Evolutionary conservation across 169 alveolate genomes (phyloP).

Genomic region (Plasmodium ovale): DNA sequence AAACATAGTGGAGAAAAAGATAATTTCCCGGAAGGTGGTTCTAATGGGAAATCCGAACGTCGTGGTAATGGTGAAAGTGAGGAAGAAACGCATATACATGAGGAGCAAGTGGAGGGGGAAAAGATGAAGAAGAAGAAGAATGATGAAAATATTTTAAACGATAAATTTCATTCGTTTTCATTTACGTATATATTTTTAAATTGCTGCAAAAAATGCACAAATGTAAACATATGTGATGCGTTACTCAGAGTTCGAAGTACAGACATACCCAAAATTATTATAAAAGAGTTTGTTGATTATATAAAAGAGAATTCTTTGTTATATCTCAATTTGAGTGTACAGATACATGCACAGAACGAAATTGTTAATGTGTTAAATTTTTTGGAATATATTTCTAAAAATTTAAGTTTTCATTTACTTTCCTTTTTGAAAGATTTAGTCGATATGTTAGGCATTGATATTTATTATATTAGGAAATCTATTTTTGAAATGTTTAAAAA

Average conservation of each 20-base stretch:
- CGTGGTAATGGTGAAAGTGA: neutral
- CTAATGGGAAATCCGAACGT: neutral
- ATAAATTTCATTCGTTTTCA: slow-evolving; percentile 40
- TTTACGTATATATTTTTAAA: slow-evolving; percentile 69
- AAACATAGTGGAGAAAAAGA: slow-evolving; percentile 1
- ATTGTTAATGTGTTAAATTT: slow-evolving; percentile 40
- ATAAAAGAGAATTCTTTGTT: slow-evolving; percentile 77
- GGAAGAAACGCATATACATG: neutral
- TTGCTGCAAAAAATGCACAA: slow-evolving; percentile 75
- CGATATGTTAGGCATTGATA: slow-evolving; percentile 71
- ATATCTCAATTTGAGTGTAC: slow-evolving; percentile 74
- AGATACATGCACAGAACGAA: slow-evolving; percentile 54
- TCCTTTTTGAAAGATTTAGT: slow-evolving; percentile 41
- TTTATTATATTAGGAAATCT: slow-evolving; percentile 60
- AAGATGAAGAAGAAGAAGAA: neutral
- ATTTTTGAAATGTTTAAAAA: slow-evolving; percentile 69
- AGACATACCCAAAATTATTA: slow-evolving; percentile 72
- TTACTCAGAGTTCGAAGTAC: slow-evolving; percentile 76
- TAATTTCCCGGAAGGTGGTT: neutral
- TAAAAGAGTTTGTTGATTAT: slow-evolving; percentile 77
- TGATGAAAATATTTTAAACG: slow-evolving; percentile 4
- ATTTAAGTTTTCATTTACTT: slow-evolving; percentile 46
- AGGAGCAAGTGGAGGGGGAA: neutral
- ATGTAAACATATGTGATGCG: slow-evolving; percentile 79
- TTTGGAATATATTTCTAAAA: slow-evolving; percentile 69